Evolutionary conservation across 352 stramenopile genomes (phyloP), one percentile per base, ranked within the genome.

Genomic region (Phytopythium vexans): DNA sequence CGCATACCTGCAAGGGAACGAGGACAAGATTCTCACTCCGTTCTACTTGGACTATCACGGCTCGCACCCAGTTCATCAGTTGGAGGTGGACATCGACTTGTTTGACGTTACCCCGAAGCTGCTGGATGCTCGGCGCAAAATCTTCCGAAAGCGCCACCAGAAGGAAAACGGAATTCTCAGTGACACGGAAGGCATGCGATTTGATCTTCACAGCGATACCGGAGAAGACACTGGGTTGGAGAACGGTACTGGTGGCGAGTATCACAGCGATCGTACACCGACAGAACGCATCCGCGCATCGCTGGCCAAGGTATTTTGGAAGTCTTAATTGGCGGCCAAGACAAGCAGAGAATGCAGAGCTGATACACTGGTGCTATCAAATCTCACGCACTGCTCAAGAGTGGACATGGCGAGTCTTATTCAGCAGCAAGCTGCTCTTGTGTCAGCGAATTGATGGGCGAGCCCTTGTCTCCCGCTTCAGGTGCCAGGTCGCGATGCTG

Each of bases 61-160:
- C 14, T 61, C 56, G 8, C 74, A 87, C 36, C 49, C 64, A 0
- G 67, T 89, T 11, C 53, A 67, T 38, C 65, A 75, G 43, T 53
- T 89, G 5, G 74, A 78, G 33, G 58, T 86, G 12, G 70, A 84
- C 14, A 56, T 89, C 4, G 76, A 89, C 31, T 46, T 89, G 53
- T 86, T 72, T 52, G 64, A 87, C 16, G 56, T 89, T 31, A 87
- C 66, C 27, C 74, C 76, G 1, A 87, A 84, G 64, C 41, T 74
- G 0, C 32, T 89, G 8, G 78, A 81, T 38, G 73, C 52, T 31
- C 58, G 78, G 7, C 73, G 75, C 8, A 83, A 82, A 52, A 62
- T 74, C 10, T 89, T 82, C 49, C 66, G 68, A 12, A 81, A 74
- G 38, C 72, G 77, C 21, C 56, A 61, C 10, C 54, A 64, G 6